Base-by-base conservation (phyloP, 1,139 yeast species). In the Saccharomyces hybrid region DNA sequence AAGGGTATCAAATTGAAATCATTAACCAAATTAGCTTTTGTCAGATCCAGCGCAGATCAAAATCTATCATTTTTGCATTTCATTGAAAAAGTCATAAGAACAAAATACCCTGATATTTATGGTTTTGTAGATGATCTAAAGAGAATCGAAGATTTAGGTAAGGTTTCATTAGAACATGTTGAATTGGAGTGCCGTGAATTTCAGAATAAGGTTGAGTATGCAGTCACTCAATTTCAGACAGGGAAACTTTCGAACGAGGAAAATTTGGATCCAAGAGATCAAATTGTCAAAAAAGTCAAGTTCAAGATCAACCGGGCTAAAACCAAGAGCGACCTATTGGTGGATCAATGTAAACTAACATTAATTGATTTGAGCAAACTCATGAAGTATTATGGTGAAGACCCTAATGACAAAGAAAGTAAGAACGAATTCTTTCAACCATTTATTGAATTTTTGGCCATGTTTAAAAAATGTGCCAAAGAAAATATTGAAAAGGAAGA, bases 361-460 rank as follows among this genome's bases (percentile, higher is more conserved):
- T 68, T 80, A 47, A 69, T 73, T 2, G 84, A 80, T 50, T 81
- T 84, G 60, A 76, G 78, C 38, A 76, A 78, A 50, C 73, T 88
- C 52, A 84, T 93, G 93, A 74, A 74, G 52, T 86, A 82, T 66
- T 93, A 86, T 70, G 98, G 98, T 6, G 99, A 93, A 68, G 84
- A 86, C 64, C 76, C 82, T 1, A 69, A 72, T 3, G 95, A 88
- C 64, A 65, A 74, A 5, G 73, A 80, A 16, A 81, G 90, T 60
- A 79, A 83, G 56, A 79, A 80, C 57, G 73, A 83, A 1, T 91
- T 93, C 67, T 84, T 93, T 65, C 74, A 79, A 57, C 85, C 85
- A 66, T 86, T 93, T 67, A 74, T 89, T 3, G 79, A 81, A 55
- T 93, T 93, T 70, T 78, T 86, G 14, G 75, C 75, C 49, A 91